Conservation (phyloP, 1,284 basidiomycete genomes). For the Heliocybe sulcata region DNA sequence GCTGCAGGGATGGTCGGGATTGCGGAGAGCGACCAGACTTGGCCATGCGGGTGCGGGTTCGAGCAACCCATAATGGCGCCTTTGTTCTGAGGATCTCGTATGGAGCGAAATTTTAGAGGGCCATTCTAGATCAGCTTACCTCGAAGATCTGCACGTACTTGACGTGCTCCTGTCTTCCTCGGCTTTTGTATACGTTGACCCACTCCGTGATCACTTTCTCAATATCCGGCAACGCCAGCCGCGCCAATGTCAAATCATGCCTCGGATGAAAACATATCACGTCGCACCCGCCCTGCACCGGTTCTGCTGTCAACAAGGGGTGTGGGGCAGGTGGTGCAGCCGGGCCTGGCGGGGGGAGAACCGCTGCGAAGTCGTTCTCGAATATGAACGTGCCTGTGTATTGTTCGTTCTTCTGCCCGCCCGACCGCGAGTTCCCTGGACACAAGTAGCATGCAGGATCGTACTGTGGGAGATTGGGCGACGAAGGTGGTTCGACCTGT, state of each 20-base stretch:
- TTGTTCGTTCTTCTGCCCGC: conserved; percentile 62
- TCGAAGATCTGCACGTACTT: conserved; percentile 88
- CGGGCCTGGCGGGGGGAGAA: conserved; percentile 57
- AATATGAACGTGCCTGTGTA: conserved; percentile 74
- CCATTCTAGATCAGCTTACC: conserved; percentile 30
- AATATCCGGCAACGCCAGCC: conserved; percentile 59
- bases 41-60: conserved; percentile 94
- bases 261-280: conserved; percentile 88
- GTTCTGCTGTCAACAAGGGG: conserved; percentile 61
- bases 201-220: conserved; percentile 71
- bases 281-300: conserved; percentile 82
- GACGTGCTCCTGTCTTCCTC: conserved; percentile 61
- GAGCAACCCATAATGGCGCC: conserved; percentile 95
- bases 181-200: conserved; percentile 56
- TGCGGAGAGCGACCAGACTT: conserved; percentile 80
- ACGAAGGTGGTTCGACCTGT: conserved; percentile 66
- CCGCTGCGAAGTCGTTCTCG: conserved; percentile 84
- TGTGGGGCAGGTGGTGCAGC: conserved; percentile 39
- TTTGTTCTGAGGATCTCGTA: conserved; percentile 67
- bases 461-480: conserved; percentile 51
- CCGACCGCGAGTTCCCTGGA: conserved; percentile 80
- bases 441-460: conserved; percentile 88
- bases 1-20: conserved; percentile 67
- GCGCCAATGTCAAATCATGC: conserved; percentile 88
- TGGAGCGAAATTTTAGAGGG: too few species aligned